A percentile compares a stretch with the other conserved stretches of the same genome.
Evolutionary conservation across 2,329 filamentous ascomycete genomes (phyloP).

Genomic region (Fusarium euwallaceae): DNA sequence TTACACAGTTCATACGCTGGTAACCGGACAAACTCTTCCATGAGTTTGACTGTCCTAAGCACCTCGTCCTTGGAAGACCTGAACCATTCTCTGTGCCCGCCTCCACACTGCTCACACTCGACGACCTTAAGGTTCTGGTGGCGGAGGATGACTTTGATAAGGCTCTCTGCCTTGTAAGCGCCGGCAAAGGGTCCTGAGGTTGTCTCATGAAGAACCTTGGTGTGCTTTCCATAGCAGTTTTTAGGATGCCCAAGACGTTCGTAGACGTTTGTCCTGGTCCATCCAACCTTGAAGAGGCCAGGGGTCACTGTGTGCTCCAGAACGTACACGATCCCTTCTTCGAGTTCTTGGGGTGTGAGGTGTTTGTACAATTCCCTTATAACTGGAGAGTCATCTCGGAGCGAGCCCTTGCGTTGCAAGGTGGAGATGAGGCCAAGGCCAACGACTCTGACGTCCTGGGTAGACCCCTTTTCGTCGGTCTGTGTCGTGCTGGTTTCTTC

Average conservation of each 20-base stretch:
- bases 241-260: not conserved
- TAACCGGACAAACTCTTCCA: conserved; percentile 21
- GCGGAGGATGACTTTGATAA: conserved; percentile 10
- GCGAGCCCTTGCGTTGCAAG: conserved; percentile 14
- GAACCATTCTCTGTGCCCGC: conserved; percentile 22
- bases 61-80: not conserved
- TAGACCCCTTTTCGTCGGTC: not conserved
- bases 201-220: conserved; percentile 18
- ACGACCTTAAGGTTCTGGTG: not conserved
- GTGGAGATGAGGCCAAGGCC: not conserved
- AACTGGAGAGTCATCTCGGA: conserved; percentile 6
- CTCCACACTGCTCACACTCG: conserved; percentile 9
- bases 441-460: not conserved
- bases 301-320: conserved; percentile 7
- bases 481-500: not conserved
- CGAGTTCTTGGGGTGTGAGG: not conserved
- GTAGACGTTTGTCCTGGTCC: not conserved
- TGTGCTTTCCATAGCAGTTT: conserved; percentile 18
- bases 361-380: not conserved
- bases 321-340: conserved; percentile 19
- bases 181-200: not conserved
- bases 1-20: conserved; percentile 19
- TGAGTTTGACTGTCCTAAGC: conserved; percentile 6
- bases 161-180: conserved; percentile 16
- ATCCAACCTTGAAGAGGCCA: conserved; percentile 25